Percentiles rank a stretch among this genome's conserved stretches.
Evolutionary conservation across 345 rosid genomes (phyloP).

Genomic region (Melastoma malabathricum): DNA sequence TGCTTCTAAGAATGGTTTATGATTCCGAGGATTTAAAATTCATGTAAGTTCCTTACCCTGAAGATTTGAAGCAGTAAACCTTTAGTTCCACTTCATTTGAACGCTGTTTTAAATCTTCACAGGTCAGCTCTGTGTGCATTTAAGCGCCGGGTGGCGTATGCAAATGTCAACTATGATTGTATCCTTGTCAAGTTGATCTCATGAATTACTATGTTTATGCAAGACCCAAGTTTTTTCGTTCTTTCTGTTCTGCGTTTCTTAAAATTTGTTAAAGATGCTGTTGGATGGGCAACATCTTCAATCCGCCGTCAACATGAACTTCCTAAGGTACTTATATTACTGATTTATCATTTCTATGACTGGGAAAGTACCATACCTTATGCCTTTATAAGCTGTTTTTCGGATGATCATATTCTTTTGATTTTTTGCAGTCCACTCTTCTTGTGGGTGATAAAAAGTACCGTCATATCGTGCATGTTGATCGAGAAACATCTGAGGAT

Average conservation of each 20-base stretch:
- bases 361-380: background rate
- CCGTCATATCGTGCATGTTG: conserved; percentile 66
- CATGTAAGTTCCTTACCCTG: conserved; percentile 36
- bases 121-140: conserved; percentile 80
- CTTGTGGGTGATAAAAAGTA: conserved; percentile 50
- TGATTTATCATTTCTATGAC: background rate
- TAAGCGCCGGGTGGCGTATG: conserved; percentile 84
- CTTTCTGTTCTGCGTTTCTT: conserved; percentile 16
- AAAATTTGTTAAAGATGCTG: conserved; percentile 45
- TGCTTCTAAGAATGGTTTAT: conserved; percentile 77
- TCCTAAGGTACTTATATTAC: conserved; percentile 44
- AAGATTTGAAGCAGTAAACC: background rate
- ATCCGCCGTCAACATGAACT: conserved; percentile 74
- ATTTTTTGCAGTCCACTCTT: conserved; percentile 50
- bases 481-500: conserved; percentile 18
- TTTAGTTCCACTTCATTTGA: conserved; percentile 3
- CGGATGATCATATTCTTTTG: conserved; percentile 4
- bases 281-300: conserved; percentile 96
- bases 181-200: conserved; percentile 30
- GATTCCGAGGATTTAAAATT: conserved; percentile 57
- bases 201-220: too few species aligned
- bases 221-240: background rate
- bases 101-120: conserved; percentile 15
- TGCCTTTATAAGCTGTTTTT: background rate
- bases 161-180: conserved; percentile 79